Evolutionary conservation across 257 asterid genomes (phyloP), one percentile per base, ranked within the genome.

Genomic region (Nicotiana tomentosiformis): DNA sequence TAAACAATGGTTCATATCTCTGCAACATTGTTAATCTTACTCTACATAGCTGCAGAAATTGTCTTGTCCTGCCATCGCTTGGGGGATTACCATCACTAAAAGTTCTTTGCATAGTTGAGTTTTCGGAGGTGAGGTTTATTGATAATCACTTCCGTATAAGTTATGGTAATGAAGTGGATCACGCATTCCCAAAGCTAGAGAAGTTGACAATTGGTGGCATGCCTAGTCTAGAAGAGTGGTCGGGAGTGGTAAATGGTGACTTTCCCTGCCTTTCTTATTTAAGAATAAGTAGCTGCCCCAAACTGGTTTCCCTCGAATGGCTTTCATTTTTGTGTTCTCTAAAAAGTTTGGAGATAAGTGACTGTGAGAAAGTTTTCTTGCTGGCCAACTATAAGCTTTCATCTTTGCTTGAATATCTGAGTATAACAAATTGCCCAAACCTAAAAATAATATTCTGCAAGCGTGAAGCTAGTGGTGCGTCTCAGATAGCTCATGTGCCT

Each of bases 41-140:
- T 18, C 81, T 88, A 39, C 72, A 82, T 83, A 83, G 74, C 72
- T 91, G 91, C 89, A 83, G 55, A 74, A 84, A 88, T 55, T 91
- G 94, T 72, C 77, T 81, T 37, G 39, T 66, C 55, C 53, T 89
- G 53, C 92, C 93, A 10, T 87, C 88, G 4, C 51, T 91, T 7
- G 93, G 93, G 26, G 81, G 82, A 61, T 81, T 91, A 16, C 91
- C 90, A 7, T 86, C 87, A 9, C 87, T 90, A 32, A 88, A 82
- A 83, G 56, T 60, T 39, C 90, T 88, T 66, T 51, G 33, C 17
- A 56, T 91, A 70, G 9, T 82, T 67, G 78, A 64, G 16, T 83
- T 91, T 90, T 39, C 84, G 2, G 56, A 30, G 14, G 74, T 90
- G 86, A 83, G 37, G 78, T 78, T 87, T 55, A 85, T 90, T 17